Evolutionary conservation across 2,329 filamentous ascomycete genomes (phyloP), one percentile per base, ranked within the genome.

Genomic region (Cordyceps fumosorosea): DNA sequence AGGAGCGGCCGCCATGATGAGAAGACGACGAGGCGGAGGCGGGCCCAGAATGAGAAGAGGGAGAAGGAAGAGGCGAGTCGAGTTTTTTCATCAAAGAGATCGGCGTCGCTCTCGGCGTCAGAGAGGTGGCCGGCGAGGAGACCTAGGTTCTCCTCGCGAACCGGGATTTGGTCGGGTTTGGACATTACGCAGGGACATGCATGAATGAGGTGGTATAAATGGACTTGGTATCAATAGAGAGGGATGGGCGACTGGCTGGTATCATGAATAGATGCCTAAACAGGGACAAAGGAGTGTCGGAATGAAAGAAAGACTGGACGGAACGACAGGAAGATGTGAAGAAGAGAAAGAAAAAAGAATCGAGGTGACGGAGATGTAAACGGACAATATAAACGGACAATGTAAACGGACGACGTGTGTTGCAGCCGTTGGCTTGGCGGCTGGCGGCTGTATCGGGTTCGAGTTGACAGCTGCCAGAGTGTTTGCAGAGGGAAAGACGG

Each of bases 121-220:
- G 78, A 78, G 22, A 73, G 60, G 18, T 73, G 71, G 58, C 80
- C 76, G n/a, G 81, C 77, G 37, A 81, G 69, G 40, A 81, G 71
- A 16, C 72, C 71, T 60, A 76, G 69, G 66, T 76, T 79, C 72
- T 82, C 80, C 69, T 81, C 77, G 57, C 75, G 34, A 22, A 7
- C 53, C 57, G 60, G 53, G 24, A 24, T 44, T 22, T 62, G 45
- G 8, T 56, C 26, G 29, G 26, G 54, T n/a, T 16, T 26, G 14
- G 58, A 60, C 58, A 60, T 60, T 34, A 60, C 61, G 22, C 42
- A 26, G 50, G 6, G 53, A 7, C n/a, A 22, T 44, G 50, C 53
- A 56, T 56, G 54, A 37, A 44, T 58, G 45, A 60, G 18, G 12
- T n/a, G 16, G 34, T 37, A 37, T 2, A 12, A 37, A 37, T 37